Evolutionary conservation across 139 green algal species (phyloP).

Genomic region (Chlamydomonas sphaeroides): DNA sequence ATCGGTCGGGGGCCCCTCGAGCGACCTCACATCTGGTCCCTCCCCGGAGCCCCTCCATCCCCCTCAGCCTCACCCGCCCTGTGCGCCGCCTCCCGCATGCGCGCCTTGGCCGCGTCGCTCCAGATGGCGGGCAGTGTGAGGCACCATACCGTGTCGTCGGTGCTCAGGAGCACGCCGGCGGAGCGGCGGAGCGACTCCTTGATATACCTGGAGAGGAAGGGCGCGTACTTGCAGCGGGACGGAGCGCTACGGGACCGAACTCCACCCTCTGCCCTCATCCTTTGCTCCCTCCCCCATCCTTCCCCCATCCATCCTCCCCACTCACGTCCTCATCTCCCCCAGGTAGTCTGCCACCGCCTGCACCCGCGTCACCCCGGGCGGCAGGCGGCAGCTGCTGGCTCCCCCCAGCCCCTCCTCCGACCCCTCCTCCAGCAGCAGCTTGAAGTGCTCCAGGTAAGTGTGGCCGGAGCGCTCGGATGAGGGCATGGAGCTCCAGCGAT

Average conservation of each 20-base stretch:
- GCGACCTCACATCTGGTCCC: too few species aligned
- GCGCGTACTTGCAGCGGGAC: too few species aligned
- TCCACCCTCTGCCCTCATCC: too few species aligned
- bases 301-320: background rate
- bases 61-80: background rate
- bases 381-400: background rate
- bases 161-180: background rate
- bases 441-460: constrained; percentile 21
- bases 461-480: background rate
- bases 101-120: constrained; percentile 5
- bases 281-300: background rate
- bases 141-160: constrained; percentile 10
- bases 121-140: constrained; percentile 31
- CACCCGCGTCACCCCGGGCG: background rate
- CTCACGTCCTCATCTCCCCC: background rate
- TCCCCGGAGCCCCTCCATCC: too few species aligned
- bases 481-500: constrained; percentile 1
- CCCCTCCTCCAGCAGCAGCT: constrained; percentile 30
- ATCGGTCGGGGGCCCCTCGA: too few species aligned
- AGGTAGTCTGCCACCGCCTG: constrained; percentile 14
- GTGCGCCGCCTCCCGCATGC: constrained; percentile 12
- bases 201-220: too few species aligned
- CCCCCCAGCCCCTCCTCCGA: background rate
- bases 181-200: too few species aligned
- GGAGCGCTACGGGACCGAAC: too few species aligned